Evolutionary conservation across 768 basidiomycete species (phyloP), one percentile per base, ranked within the genome.

Genomic region (Tulasnella sp.): DNA sequence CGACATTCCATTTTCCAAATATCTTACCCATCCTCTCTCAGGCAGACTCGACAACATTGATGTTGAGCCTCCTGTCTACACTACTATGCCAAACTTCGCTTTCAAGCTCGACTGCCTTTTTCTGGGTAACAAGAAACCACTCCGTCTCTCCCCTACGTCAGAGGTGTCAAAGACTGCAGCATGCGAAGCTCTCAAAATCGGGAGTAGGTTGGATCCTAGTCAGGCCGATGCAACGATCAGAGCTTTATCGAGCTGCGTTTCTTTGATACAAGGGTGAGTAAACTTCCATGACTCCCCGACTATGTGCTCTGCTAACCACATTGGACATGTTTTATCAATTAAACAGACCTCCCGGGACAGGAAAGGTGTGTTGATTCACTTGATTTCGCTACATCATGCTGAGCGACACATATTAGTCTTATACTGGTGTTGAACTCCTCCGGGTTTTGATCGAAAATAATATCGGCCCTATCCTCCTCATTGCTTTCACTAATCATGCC

Each of bases 401-500:
- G 27, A 22, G 32, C 24, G 10, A 10, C 10, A 35, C 34, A 10
- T 10, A 16, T 19, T 44, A 81, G 78, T 78, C 74, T 22, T 83
- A 70, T 57, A 81, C 79, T 3, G 81, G 78, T 1, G 72, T 78
- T 4, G 79, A 86, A 60, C 68, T 86, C 12, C 59, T 87, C 7
- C 75, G 80, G 0, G 74, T 83, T 4, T 65, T 86, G n/a, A 60
- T 81, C 4, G 61, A 66, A 1, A 77, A 74, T 58, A 55, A 68
- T 9, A 62, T 78, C 45, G 64, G 67, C 1, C 81, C 75, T 0
- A 77, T 83, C 61, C 61, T 72, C 2, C 64, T 78, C 58, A 71
- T 78, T 24, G 73, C 83, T 0, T 84, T 78, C 64, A 87, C 84
- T 0, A 86, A 87, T 56, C 85, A 86, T 37, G 84, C 84, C 0